These are phyloP conservation scores for Fusarium metavorans DNA, from an alignment of 2,329 filamentous ascomycete genomes.

Conservation along the genomic window DNA sequence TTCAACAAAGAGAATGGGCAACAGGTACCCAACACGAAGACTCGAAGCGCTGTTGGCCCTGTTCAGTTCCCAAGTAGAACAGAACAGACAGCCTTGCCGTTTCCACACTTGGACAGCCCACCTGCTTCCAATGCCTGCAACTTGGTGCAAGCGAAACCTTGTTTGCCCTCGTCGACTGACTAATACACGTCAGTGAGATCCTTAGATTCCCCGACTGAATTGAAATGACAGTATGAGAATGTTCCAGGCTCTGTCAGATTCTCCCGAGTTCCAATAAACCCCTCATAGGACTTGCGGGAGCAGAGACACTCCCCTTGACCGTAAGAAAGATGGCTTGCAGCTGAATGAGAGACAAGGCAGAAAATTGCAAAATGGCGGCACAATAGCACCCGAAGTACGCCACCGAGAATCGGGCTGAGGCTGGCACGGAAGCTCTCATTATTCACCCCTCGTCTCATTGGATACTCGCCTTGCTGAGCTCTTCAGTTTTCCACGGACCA, in stretches of 20 bases:
- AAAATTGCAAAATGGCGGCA: not conserved
- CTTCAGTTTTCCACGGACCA: not conserved
- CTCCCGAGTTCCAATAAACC: not conserved
- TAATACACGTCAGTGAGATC: not conserved
- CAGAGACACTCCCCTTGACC: not conserved
- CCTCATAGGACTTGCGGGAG: not conserved
- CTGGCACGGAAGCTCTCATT: not conserved
- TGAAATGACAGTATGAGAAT: not conserved
- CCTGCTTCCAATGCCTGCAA: not conserved
- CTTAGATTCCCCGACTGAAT: not conserved
- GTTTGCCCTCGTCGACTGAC: not conserved
- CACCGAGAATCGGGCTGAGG: not conserved
- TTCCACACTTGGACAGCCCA: not conserved
- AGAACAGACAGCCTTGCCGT: not conserved
- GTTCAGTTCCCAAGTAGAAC: not conserved
- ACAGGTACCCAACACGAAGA: not conserved
- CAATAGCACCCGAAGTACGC: not conserved
- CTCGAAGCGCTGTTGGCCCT: too few relatives aligned
- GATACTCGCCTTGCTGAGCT: not conserved
- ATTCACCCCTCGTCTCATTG: not conserved
- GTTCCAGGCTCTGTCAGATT: not conserved
- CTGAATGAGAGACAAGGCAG: not conserved
- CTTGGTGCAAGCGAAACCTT: not conserved
- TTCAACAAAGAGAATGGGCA: not conserved
- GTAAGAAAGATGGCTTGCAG: not conserved